A percentile compares a stretch with the other conserved stretches of the same genome.
phyloP scores from a whole-genome alignment of 139 green algal genomes.

The Picochlorum sp. region DNA sequence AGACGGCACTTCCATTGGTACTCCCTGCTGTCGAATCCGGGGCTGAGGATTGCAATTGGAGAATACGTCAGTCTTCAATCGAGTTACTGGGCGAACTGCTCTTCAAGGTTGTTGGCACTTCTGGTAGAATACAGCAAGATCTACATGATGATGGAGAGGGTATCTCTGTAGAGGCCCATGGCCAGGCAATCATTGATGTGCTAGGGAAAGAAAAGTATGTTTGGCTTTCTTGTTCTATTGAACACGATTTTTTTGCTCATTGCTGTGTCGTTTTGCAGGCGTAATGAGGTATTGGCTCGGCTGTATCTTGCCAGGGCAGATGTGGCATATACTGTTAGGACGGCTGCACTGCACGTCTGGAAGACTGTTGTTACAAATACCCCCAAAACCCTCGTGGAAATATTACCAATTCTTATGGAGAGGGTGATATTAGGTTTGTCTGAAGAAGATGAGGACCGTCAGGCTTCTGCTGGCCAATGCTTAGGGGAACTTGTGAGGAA shows the following conservation, averaged over 20 bases:
- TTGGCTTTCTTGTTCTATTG: not conserved
- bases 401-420: constrained; percentile 74
- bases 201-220: constrained; percentile 49
- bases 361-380: constrained; percentile 96
- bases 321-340: constrained; percentile 72
- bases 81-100: constrained; percentile 94
- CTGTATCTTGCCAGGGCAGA: constrained; percentile 78
- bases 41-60: constrained; percentile 80
- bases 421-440: constrained; percentile 67
- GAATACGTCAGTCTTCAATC: constrained; percentile 85
- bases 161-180: constrained; percentile 71
- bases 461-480: constrained; percentile 57
- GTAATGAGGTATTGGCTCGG: constrained; percentile 66
- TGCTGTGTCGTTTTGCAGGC: constrained; percentile 10
- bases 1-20: constrained; percentile 64
- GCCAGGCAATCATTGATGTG: constrained; percentile 57
- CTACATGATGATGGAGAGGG: constrained; percentile 88
- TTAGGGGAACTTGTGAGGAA: constrained; percentile 94
- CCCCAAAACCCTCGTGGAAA: constrained; percentile 78
- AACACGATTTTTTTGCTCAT: not conserved
- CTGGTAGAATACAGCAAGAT: constrained; percentile 74
- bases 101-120: constrained; percentile 89
- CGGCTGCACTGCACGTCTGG: constrained; percentile 83
- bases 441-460: constrained; percentile 37
- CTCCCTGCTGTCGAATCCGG: constrained; percentile 87